phyloP scores from a whole-genome alignment of 169 alveolate species.

The Cryptosporidium xiaoi region DNA sequence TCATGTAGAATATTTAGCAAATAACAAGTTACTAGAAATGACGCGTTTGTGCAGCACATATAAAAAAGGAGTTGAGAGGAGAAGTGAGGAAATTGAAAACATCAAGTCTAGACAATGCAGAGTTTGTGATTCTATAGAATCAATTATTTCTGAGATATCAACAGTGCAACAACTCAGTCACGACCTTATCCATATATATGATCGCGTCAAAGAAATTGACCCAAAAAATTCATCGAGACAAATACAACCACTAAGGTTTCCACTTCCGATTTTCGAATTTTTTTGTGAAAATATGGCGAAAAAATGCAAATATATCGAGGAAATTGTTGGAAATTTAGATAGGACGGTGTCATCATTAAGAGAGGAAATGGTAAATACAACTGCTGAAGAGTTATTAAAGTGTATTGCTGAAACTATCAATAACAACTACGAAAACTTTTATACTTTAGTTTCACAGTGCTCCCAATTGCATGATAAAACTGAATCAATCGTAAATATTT shows the following conservation, averaged over 20 bases:
- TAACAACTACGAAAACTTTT: conserved; percentile 46
- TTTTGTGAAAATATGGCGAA: conserved; percentile 67
- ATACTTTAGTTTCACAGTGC: conserved; percentile 26
- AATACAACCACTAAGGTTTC: conserved; percentile 60
- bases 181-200: conserved; percentile 54
- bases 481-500: conserved; percentile 54
- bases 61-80: conserved; percentile 67
- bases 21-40: conserved; percentile 53
- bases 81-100: conserved; percentile 67
- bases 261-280: conserved; percentile 67
- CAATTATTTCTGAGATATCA: conserved; percentile 46
- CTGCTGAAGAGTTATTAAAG: conserved; percentile 22
- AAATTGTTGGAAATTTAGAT: conserved; percentile 34
- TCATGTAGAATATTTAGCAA: conserved; percentile 58
- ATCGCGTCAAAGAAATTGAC: conserved; percentile 62
- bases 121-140: conserved; percentile 47
- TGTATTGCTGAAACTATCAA: conserved; percentile 47
- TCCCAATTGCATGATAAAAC: conserved; percentile 63
- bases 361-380: conserved; percentile 48
- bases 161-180: conserved; percentile 68
- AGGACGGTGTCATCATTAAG: conserved; percentile 43
- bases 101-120: conserved; percentile 55
- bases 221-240: conserved; percentile 42
- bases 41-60: conserved; percentile 55
- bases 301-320: conserved; percentile 56